Base-by-base conservation (phyloP, 768 basidiomycete species). In the Boletus subparvulus region DNA sequence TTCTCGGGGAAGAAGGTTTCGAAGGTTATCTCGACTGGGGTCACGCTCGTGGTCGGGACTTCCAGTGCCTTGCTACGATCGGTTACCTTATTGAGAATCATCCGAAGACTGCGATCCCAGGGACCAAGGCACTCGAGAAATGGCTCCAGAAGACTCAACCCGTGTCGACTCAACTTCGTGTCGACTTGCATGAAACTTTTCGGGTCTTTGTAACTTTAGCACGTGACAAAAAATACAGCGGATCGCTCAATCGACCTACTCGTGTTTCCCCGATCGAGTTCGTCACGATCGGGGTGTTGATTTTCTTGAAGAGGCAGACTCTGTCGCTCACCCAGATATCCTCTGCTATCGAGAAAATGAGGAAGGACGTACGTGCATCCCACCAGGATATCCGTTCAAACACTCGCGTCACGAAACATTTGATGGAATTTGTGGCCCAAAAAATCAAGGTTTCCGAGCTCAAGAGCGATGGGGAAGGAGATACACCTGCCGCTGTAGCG, bases 191-290 rank as follows among this genome's bases (percentile, higher is more conserved):
- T 32, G 70, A 69, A 52, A 71, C 74, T 3, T 73, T 76, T 42
- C 64, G 67, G 14, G 74, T 74, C 36, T 74, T 73, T 59, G 56
- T 73, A 21, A 55, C 61, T 3, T 63, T 78, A 40, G 73, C 70
- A 9, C 69, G 71, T 16, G 66, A 72, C 58, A 65, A 69, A 47
- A 65, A 66, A 48, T 67, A 73, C 33, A 68, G 66, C 33, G 60
- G 53, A 32, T 69, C 75, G 6, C 69, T 78, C 35, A 67, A 70
- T 47, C 65, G 62, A 19, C 73, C 73, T 16, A 64, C 71, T 10
- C 73, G 74, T 26, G 70, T 80, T 6, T 71, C 77, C 10, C 75
- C 79, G 1, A 72, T 76, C 40, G 78, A 79, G 55, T 78, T 80
- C 60, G 74, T 82, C 53, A 76, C 78, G 73, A 68, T 75, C 0